Evolutionary conservation across 2,329 filamentous ascomycete species (phyloP), one percentile per base, ranked within the genome.

Genomic region (Shiraia bambusicola): DNA sequence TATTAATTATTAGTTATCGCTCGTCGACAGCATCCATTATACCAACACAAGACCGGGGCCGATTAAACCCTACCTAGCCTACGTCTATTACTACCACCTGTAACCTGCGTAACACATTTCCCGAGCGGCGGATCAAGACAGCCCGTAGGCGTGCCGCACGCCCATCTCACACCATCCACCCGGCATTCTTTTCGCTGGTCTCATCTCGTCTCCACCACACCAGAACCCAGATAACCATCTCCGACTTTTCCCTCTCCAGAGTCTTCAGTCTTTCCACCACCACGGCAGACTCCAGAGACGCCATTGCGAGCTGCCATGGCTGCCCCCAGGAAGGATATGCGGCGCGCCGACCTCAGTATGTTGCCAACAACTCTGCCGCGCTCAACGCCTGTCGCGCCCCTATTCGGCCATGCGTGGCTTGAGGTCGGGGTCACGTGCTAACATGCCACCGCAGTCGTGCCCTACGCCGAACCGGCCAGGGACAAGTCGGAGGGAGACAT

Each of bases 401-500:
- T 40, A 32, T 26, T 28, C 14, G 32, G 14, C 28, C 24, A n/a
- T n/a, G n/a, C 6, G 32, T 40, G 28, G 38, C 28, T 29, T 28
- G 39, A n/a, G n/a, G 10, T 28, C 14, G 34, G 34, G 17, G 45
- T 66, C 63, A 66, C 61, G 61, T 67, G 61, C 53, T 58, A 44
- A 54, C 47, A 40, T 27, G 39, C 31, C 24, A 30, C 34, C 44
- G 9, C 52, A 96, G 91, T 91, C 66, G 87, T 96, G 58, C 91
- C 91, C 47, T 96, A 93, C 70, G 82, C 88, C 70, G 86, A 86
- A 58, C 88, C 89, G 30, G 75, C 78, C 34, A 75, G 81, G 58
- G 82, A 84, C 60, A 79, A 81, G 58, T 78, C 75, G 49, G 74
- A 79, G 52, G 69, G 70, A 45, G 90, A 95, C 63, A 80, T 95